Evolutionary conservation across 331 rosid genomes (phyloP), one percentile per base, ranked within the genome.

Genomic region (Spiraea crenata): DNA sequence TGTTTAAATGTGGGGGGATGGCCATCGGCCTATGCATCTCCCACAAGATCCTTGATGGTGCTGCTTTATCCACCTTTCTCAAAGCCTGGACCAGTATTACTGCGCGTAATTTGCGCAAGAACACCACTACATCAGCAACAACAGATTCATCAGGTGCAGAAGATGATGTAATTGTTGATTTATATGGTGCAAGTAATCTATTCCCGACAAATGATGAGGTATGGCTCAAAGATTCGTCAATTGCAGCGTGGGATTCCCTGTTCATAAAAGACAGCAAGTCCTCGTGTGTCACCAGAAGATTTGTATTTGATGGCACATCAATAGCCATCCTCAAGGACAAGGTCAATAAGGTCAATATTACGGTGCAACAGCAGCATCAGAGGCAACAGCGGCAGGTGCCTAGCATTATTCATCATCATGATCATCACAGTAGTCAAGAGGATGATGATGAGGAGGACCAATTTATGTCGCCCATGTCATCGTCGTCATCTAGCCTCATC

Each of bases 1-100:
- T 56, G 4, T 88, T 91, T 42, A 45, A 45, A 6, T 81, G 91
- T 49, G 91, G 97, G 0, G 97, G 96, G 35, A 79, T 88, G 14
- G 86, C 89, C 6, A 49, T 91, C 31, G 87, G 87, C 8, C 5
- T 72, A 5, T 85, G 88, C 49, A 66, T 88, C 62, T 77, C 87
- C 0, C 96, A 91, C 45, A 83, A 77, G 70, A 69, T 91, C 49
- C 54, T 82, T 0, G 97, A 91, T 63, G 92, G 84, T 2, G 75
- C 76, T 31, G 77, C 87, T 31, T 38, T 83, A 38, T 76, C 86
- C 64, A 50, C 66, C 6, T 88, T 88, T 70, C 69, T 88, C 1
- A 86, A 77, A 57, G 67, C 77, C 1, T 88, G 92, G 92, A 45
- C 78, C n/a, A n/a, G n/a, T 16, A 39, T 34, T 3, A 75, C 42